Evolutionary conservation across 2,329 filamentous ascomycete genomes (phyloP).

Genomic region (Fusarium aywerte): DNA sequence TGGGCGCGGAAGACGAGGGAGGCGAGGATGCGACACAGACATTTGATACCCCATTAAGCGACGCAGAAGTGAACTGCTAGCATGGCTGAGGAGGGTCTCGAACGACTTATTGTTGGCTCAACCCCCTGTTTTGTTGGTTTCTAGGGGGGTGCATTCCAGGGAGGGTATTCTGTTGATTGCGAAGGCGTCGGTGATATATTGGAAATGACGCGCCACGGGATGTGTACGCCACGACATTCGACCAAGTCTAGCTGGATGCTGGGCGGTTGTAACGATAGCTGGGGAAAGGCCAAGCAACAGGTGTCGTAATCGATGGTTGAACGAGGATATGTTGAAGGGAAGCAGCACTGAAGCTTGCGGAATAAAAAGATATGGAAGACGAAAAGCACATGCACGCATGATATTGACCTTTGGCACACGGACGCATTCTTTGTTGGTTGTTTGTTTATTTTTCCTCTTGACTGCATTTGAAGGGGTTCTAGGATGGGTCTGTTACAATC

Average conservation of each 20-base stretch:
- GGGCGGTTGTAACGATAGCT: not conserved
- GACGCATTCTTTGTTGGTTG: conserved; percentile 6
- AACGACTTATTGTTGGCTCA: not conserved
- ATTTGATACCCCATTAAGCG: conserved; percentile 28
- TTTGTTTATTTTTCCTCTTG: conserved; percentile 29
- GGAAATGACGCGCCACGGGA: conserved; percentile 34
- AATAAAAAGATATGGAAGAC: conserved; percentile 38
- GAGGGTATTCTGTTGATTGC: conserved; percentile 25
- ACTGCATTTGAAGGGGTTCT: conserved; percentile 47
- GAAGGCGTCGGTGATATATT: conserved; percentile 27
- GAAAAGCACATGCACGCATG: conserved; percentile 43
- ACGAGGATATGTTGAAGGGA: not conserved
- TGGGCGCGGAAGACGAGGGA: not conserved
- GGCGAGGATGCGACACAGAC: conserved; percentile 25
- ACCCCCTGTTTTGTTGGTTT: conserved; percentile 35
- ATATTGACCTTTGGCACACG: conserved; percentile 36
- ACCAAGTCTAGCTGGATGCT: not conserved
- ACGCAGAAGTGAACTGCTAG: conserved; percentile 20
- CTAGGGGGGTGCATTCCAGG: conserved; percentile 26
- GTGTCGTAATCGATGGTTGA: conserved; percentile 10
- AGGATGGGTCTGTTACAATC: conserved; percentile 37
- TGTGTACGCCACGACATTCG: conserved; percentile 14
- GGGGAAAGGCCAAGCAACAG: not conserved
- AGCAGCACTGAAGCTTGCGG: conserved; percentile 7
- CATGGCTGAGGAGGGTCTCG: conserved; percentile 9